Evolutionary conservation across 345 rosid species (phyloP).

Genomic region (Lenwebbia sp.): DNA sequence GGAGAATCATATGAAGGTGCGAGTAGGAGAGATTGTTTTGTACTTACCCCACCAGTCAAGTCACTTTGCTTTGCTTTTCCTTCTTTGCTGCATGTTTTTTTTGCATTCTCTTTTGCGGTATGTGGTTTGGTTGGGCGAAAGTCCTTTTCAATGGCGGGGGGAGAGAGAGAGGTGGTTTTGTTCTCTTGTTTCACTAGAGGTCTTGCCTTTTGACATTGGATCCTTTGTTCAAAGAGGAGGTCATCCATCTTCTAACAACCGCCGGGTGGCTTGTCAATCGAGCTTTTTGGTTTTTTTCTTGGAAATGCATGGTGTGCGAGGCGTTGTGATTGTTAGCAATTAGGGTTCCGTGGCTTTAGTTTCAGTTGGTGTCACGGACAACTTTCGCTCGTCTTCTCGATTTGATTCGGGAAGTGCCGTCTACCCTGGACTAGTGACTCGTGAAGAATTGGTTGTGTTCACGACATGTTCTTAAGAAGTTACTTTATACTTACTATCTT

Average conservation of each 20-base stretch:
- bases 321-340: neutral
- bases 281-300: neutral
- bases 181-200: neutral
- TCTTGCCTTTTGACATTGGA: neutral
- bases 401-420: neutral
- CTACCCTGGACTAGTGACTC: neutral
- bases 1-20: neutral
- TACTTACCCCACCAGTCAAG: neutral
- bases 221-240: neutral
- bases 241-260: neutral
- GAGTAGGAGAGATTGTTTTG: neutral
- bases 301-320: rapidly evolving
- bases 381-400: rapidly evolving
- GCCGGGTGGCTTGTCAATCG: neutral
- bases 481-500: rapidly evolving
- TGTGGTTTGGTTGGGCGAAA: neutral
- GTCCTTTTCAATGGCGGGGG: neutral
- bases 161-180: neutral
- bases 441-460: neutral
- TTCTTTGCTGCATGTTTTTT: neutral
- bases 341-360: neutral
- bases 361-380: rapidly evolving
- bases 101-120: neutral
- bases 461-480: rapidly evolving
- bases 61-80: neutral